Percentiles rank a stretch among this genome's conserved stretches.
Evolutionary conservation across 306 rosid species (phyloP).

Genomic region (Mimosa bimucronata): DNA sequence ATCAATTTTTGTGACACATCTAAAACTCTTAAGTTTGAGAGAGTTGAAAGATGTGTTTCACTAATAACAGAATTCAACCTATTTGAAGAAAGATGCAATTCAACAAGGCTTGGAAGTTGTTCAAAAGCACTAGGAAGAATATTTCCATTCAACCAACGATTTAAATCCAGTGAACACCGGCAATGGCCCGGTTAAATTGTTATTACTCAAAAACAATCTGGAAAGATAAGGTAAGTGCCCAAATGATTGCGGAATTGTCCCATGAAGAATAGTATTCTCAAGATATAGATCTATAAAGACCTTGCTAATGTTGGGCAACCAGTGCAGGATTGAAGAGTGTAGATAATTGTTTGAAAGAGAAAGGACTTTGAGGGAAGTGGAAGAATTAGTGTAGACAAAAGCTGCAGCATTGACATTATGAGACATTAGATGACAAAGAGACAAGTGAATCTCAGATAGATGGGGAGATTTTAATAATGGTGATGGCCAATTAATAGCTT

Average conservation of each 20-base stretch:
- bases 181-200: conserved; percentile 4
- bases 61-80: too few species aligned
- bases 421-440: not conserved
- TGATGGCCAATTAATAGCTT: conserved; percentile 19
- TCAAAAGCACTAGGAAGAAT: too few species aligned
- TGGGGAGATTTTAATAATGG: conserved; percentile 12
- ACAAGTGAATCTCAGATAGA: not conserved
- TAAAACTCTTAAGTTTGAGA: too few species aligned
- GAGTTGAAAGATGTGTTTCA: not conserved
- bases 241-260: not conserved
- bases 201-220: not conserved
- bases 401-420: not conserved
- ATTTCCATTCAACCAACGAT: conserved; percentile 11
- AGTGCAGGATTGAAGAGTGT: not conserved
- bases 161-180: not conserved
- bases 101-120: too few species aligned
- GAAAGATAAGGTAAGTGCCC: not conserved
- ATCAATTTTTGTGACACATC: conserved; percentile 10
- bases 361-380: conserved; percentile 6
- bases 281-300: not conserved
- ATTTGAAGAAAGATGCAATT: too few species aligned
- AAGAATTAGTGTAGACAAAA: conserved; percentile 18
- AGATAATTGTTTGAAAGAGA: not conserved
- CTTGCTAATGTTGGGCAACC: conserved; percentile 32
- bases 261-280: not conserved